Conservation (phyloP, 2,329 filamentous ascomycete species). For the Graphilbum fragrans region DNA sequence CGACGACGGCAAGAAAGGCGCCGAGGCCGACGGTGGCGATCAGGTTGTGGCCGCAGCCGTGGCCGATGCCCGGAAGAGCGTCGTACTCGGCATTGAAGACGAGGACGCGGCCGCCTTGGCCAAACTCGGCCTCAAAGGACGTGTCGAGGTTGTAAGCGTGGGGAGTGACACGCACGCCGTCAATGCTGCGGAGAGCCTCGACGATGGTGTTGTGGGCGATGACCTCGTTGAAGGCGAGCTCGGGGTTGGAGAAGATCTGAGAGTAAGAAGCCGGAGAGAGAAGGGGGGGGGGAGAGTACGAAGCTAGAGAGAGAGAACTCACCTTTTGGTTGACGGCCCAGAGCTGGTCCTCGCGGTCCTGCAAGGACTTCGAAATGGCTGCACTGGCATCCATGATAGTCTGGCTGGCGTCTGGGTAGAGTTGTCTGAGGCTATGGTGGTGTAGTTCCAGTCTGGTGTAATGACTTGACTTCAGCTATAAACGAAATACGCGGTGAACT, state of each 20-base stretch:
- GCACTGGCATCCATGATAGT: too few relatives aligned
- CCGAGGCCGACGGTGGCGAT: conserved; percentile 24
- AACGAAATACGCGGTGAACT: too few relatives aligned
- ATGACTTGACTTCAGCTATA: too few relatives aligned
- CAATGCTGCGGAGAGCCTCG: conserved; percentile 31
- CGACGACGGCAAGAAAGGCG: conserved; percentile 21
- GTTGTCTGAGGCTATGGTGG: too few relatives aligned
- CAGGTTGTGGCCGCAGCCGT: conserved; percentile 30
- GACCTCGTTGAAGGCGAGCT: conserved; percentile 36
- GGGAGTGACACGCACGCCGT: conserved; percentile 25
- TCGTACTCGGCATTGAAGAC: conserved; percentile 16
- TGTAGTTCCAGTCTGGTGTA: too few relatives aligned
- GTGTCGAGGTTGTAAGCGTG: conserved; percentile 39
- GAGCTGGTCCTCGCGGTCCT: too few relatives aligned
- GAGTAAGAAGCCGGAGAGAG: too few relatives aligned
- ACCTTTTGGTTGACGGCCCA: too few relatives aligned
- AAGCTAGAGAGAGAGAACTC: too few relatives aligned
- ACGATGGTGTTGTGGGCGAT: conserved; percentile 37
- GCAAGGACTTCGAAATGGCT: too few relatives aligned
- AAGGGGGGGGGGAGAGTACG: conserved; percentile 13
- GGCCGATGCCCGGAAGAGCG: conserved; percentile 23
- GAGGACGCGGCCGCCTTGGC: conserved; percentile 7
- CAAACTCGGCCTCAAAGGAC: conserved; percentile 28
- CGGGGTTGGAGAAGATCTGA: conserved; percentile 29
- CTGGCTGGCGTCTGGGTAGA: too few relatives aligned